Base-by-base conservation (phyloP, 2,329 filamentous ascomycete species). In the Nemania serpens region DNA sequence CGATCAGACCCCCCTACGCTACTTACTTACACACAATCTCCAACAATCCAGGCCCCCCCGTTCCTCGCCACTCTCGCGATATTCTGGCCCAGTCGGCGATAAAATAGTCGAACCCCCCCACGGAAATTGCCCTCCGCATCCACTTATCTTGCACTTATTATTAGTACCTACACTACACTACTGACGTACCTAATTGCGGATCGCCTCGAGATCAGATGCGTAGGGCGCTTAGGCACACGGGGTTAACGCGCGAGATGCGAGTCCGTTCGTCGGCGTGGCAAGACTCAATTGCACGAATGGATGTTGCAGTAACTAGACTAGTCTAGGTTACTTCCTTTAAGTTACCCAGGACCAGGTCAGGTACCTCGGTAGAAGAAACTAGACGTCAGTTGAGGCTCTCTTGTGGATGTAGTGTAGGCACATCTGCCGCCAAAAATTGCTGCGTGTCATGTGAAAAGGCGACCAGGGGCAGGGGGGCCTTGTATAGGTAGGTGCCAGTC, bases 401-500 rank as follows among this genome's bases (percentile, higher is more conserved):
- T n/a, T 29, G 25, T 29, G 25, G 3, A 29, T 7, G 25, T 29
- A 29, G 25, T n/a, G 25, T 29, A 29, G 25, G 25, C 7, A 29
- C 36, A 56, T 56, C 39, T 33, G 25, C 12, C 39, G 25, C 18
- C 58, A 36, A 54, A 61, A 61, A 53, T 56, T 53, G 22, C 36
- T 56, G 34, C 39, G 34, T 18, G 57, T 60, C 60, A 60, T 52
- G 56, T 60, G 60, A 60, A 43, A 54, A 10, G 12, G 25, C 17
- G 48, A 45, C 41, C 33, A 42, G 57, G 58, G 57, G 18, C 25
- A 37, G 11, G 22, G n/a, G 25, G 25, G 25, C 25, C 25, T 29
- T 49, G 20, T 45, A 15, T 41, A 15, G 22, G n/a, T n/a, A n/a
- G n/a, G n/a, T n/a, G n/a, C n/a, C n/a, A n/a, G n/a, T n/a, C n/a